Base-by-base conservation (phyloP, 1,284 basidiomycete species). In the Tilletia caries region DNA sequence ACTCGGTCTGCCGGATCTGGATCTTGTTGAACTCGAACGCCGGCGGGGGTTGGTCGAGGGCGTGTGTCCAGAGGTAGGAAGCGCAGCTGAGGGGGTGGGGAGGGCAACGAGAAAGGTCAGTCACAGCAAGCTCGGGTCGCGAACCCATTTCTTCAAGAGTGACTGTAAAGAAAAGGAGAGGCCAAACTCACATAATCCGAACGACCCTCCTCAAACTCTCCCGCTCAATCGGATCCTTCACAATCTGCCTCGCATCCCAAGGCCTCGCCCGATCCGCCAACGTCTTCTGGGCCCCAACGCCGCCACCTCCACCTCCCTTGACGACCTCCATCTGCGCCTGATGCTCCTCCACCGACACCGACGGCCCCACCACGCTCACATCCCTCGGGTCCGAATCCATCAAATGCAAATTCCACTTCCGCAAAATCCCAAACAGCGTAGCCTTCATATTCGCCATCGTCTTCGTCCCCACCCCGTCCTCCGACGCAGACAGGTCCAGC, bases 401-500 rank as follows among this genome's bases (percentile, higher is more conserved):
- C 41, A 73, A 67, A 54, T 78, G 73, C 10, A 78, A 67, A 58
- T 75, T 68, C 77, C 77, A 78, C 50, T 73, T 74, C 27, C 66
- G 71, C 46, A 70, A 67, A 15, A 78, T 65, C 10, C 70, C 69
- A 64, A 76, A 76, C 33, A 78, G 71, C 74, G 74, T 75, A 6
- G 54, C 29, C 44, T 71, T 69, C 69, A 77, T 71, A 27, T 77
- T 69, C 32, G 72, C 71, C 73, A 71, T 71, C 37, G 64, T 75
- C 64, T 8, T 34, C 67, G 33, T 72, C n/a, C 72, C 73, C 2
- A 73, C 68, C 43, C 77, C 77, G 44, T 78, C 77, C 66, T 78
- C 77, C 29, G 73, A 72, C 8, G 76, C 76, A 15, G 73, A 72
- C 68, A 75, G 71, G 70, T 78, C 74, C 54, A 78, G 65, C 1